Conservation (phyloP, 257 asterid species). For the Nicotiana benthamiana region DNA sequence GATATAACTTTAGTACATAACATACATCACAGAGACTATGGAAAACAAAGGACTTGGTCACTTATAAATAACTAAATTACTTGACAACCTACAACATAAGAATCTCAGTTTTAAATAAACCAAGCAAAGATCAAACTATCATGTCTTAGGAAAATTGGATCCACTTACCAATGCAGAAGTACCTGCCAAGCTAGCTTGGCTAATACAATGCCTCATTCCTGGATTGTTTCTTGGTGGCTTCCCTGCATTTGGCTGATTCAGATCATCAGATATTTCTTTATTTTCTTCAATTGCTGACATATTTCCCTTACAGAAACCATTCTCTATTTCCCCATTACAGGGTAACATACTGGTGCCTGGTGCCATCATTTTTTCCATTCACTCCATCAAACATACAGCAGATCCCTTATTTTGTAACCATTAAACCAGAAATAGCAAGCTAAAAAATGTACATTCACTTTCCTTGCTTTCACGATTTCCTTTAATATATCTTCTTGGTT, state of each 20-base stretch:
- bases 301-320: conserved; percentile 36
- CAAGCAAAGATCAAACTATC: background rate
- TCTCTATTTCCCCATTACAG: conserved; percentile 31
- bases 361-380: conserved; percentile 35
- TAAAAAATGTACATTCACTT: conserved; percentile 1
- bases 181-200: conserved; percentile 66
- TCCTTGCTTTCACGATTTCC: background rate
- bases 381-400: conserved; percentile 19
- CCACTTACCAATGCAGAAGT: conserved; percentile 44
- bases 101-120: too few species aligned
- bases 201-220: conserved; percentile 71
- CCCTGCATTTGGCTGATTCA: conserved; percentile 41
- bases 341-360: conserved; percentile 38
- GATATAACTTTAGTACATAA: background rate
- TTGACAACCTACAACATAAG: background rate
- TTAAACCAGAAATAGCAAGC: background rate
- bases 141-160: conserved; percentile 3
- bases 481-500: background rate
- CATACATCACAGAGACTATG: background rate
- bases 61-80: background rate
- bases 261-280: conserved; percentile 30
- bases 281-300: conserved; percentile 25
- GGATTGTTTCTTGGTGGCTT: conserved; percentile 57
- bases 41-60: background rate
- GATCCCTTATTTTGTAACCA: background rate